Percentiles rank a stretch among this genome's conserved stretches.
Conservation (phyloP, 2,329 filamentous ascomycete species). For the Trichoderma atrobrunneum region DNA sequence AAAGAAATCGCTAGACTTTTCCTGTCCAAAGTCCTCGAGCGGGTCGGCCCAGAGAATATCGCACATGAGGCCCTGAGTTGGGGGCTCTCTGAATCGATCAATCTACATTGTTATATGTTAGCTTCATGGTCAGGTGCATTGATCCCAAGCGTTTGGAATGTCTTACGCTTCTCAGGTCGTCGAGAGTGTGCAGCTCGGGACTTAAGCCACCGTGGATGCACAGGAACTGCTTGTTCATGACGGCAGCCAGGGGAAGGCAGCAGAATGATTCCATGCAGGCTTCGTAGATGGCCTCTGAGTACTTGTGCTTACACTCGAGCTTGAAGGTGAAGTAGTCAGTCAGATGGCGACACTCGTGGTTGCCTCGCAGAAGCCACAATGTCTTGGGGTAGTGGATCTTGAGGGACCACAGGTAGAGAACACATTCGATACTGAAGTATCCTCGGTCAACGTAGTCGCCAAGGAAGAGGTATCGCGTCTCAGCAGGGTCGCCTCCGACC, state of each 20-base stretch:
- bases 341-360: conserved; percentile 97
- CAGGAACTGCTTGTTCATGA: conserved; percentile 99
- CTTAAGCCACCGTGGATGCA: conserved; percentile 97
- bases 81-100: conserved; percentile 95
- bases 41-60: conserved; percentile 99
- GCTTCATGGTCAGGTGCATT: not conserved
- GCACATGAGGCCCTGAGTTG: conserved; percentile 97
- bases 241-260: conserved; percentile 82
- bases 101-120: conserved; percentile 55
- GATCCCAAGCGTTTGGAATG: not conserved
- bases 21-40: conserved; percentile 95
- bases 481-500: conserved; percentile 92
- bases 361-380: conserved; percentile 93
- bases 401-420: conserved; percentile 93
- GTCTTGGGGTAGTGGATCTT: conserved; percentile 99
- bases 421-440: conserved; percentile 99
- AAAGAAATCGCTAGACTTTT: conserved; percentile 97
- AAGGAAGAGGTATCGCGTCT: conserved; percentile 94
- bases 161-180: conserved; percentile 83
- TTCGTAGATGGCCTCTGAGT: conserved; percentile 93
- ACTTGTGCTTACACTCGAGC: conserved; percentile 99
- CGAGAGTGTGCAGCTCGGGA: conserved; percentile 91
- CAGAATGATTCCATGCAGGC: conserved; percentile 99
- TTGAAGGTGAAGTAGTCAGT: conserved; percentile 99
- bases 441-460: conserved; percentile 98